Evolutionary conservation across 495 filamentous ascomycete genomes (phyloP).

Genomic region (Penicillium atrosanguineum): DNA sequence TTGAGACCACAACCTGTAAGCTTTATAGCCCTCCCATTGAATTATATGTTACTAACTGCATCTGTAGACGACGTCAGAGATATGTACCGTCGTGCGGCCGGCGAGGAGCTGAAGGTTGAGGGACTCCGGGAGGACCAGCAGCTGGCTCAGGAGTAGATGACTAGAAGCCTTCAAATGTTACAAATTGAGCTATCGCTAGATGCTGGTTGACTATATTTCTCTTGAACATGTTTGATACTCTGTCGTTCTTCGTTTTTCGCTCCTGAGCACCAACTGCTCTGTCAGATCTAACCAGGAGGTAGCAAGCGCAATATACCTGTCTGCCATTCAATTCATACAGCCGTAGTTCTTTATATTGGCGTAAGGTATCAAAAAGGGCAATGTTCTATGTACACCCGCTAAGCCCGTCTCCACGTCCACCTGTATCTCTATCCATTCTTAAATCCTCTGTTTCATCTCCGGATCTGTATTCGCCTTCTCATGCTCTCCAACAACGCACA

Average conservation of each 20-base stretch:
- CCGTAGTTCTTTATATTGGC: neutral
- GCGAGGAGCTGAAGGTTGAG: slow-evolving; percentile 77
- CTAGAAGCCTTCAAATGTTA: slow-evolving; percentile 1
- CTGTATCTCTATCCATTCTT: neutral
- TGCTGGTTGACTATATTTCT: slow-evolving; percentile 30
- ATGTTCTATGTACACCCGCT: slow-evolving; percentile 1
- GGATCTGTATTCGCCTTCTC: slow-evolving; percentile 65
- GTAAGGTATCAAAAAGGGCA: neutral
- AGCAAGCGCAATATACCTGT: slow-evolving; percentile 21
- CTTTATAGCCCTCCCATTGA: neutral
- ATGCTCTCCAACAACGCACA: slow-evolving; percentile 66
- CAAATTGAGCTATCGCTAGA: slow-evolving; percentile 32
- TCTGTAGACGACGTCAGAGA: slow-evolving; percentile 81
- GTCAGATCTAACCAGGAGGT: slow-evolving; percentile 13
- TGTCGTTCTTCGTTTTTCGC: slow-evolving; percentile 15
- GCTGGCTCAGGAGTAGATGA: slow-evolving; percentile 48
- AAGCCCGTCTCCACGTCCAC: neutral
- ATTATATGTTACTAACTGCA: slow-evolving; percentile 1
- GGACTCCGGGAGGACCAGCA: slow-evolving; percentile 52
- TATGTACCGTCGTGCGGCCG: slow-evolving; percentile 83
- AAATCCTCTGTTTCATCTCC: slow-evolving; percentile 29
- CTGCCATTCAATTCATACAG: neutral
- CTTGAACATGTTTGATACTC: slow-evolving; percentile 28
- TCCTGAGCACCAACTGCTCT: slow-evolving; percentile 7
- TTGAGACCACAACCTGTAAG: slow-evolving; percentile 82